Percentiles rank a stretch among this genome's conserved stretches.
These are phyloP conservation scores for Kodamaea plutei DNA, from an alignment of 1,139 yeast species.

Conservation along the genomic window DNA sequence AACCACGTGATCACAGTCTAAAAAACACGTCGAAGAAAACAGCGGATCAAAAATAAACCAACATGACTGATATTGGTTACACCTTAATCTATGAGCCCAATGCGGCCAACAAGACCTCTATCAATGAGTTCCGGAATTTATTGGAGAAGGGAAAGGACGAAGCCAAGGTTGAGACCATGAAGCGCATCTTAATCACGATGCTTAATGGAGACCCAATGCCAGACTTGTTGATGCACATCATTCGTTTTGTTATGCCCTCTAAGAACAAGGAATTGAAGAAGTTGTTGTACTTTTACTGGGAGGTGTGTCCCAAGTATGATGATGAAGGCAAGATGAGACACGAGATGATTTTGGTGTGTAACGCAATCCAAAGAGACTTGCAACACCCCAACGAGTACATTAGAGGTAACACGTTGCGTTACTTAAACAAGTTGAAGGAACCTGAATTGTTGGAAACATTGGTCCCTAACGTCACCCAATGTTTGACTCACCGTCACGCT, in stretches of 20 bases:
- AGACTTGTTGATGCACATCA: constrained; percentile 94
- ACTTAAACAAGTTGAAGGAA: constrained; percentile 85
- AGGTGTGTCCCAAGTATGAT: constrained; percentile 90
- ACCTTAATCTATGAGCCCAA: constrained; percentile 75
- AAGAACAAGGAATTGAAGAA: constrained; percentile 87
- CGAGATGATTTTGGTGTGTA: constrained; percentile 98
- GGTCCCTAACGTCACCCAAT: constrained; percentile 86
- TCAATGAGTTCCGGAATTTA: constrained; percentile 70
- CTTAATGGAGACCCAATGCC: constrained; percentile 93
- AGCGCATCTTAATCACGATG: constrained; percentile 77
- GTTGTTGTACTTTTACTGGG: constrained; percentile 95
- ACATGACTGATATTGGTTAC: constrained; percentile 55
- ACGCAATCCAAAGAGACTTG: constrained; percentile 94
- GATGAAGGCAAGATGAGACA: constrained; percentile 88
- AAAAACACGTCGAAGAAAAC: constrained; percentile 1
- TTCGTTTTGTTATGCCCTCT: constrained; percentile 96
- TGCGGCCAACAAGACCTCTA: constrained; percentile 66
- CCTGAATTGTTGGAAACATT: constrained; percentile 92
- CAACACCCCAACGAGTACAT: constrained; percentile 98
- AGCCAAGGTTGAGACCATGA: constrained; percentile 86
- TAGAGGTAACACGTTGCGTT: constrained; percentile 91
- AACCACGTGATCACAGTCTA: not conserved
- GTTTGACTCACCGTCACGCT: constrained; percentile 95
- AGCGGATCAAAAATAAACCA: constrained; percentile 1
- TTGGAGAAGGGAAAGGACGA: constrained; percentile 91